These are phyloP conservation scores for Penicillium steckii DNA, from an alignment of 495 filamentous ascomycete species.

Conservation along the genomic window DNA sequence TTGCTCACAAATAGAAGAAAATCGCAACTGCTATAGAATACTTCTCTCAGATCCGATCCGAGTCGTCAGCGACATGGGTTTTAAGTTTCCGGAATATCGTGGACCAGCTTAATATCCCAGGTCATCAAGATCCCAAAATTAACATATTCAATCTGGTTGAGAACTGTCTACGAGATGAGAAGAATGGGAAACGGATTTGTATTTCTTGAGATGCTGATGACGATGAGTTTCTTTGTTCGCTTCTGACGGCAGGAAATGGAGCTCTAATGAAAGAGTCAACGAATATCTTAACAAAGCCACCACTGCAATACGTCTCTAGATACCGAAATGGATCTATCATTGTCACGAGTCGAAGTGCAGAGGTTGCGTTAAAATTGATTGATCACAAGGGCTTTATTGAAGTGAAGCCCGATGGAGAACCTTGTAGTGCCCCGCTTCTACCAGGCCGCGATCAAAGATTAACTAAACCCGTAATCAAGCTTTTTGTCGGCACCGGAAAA, in stretches of 20 bases:
- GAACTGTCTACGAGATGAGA: slow-evolving; percentile 37
- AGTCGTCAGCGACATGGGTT: slow-evolving; percentile 43
- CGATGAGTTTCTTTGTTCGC: slow-evolving; percentile 19
- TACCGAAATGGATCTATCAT: too few relatives aligned
- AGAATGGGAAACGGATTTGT: slow-evolving; percentile 13
- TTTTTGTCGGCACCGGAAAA: too few relatives aligned
- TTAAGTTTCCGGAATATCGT: slow-evolving; percentile 45
- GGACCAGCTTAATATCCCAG: slow-evolving; percentile 29
- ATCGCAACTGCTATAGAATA: slow-evolving; percentile 43
- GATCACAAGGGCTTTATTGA: too few relatives aligned
- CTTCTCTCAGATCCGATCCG: slow-evolving; percentile 28
- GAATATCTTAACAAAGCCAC: neutral
- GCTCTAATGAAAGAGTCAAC: neutral
- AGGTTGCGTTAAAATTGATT: too few relatives aligned
- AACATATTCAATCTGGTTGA: slow-evolving; percentile 41
- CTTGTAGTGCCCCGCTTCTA: too few relatives aligned
- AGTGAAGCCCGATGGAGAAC: too few relatives aligned
- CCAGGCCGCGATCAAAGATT: too few relatives aligned
- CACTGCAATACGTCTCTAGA: too few relatives aligned
- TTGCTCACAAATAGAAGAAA: slow-evolving; percentile 25
- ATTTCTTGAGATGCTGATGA: slow-evolving; percentile 14
- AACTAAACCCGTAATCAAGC: too few relatives aligned
- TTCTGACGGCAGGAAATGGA: neutral
- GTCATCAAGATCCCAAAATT: slow-evolving; percentile 32
- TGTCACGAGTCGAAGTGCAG: too few relatives aligned